These are phyloP conservation scores for Telopea speciosissima DNA, from an alignment of 177 flowering plant genomes.

Conservation along the genomic window DNA sequence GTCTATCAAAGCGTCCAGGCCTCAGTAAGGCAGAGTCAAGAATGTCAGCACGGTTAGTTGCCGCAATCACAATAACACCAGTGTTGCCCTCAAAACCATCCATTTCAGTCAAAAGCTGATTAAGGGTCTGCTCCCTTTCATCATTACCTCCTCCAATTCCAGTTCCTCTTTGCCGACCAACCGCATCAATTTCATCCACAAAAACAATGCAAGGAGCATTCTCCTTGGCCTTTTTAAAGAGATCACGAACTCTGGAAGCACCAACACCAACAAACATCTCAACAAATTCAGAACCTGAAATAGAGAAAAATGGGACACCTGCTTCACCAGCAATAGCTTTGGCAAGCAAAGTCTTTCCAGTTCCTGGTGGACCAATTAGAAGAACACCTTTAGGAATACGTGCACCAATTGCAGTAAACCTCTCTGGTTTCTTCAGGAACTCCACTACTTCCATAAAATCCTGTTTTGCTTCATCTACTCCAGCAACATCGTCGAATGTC, in stretches of 20 bases:
- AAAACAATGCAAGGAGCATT: slow-evolving; percentile 96
- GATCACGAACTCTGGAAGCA: slow-evolving; percentile 97
- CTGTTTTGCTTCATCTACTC: slow-evolving; percentile 97
- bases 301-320: slow-evolving; percentile 93
- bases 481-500: slow-evolving; percentile 98
- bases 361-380: slow-evolving; percentile 93
- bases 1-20: slow-evolving; percentile 95
- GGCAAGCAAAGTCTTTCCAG: slow-evolving; percentile 91
- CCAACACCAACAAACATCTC: slow-evolving; percentile 99
- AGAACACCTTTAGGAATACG: slow-evolving; percentile 98
- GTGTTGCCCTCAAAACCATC: slow-evolving; percentile 96
- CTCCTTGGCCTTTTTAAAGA: slow-evolving; percentile 94
- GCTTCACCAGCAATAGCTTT: slow-evolving; percentile 99
- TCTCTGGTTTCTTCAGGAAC: slow-evolving; percentile 94
- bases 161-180: slow-evolving; percentile 89
- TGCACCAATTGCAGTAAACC: slow-evolving; percentile 94
- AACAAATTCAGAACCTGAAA: slow-evolving; percentile 94
- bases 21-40: slow-evolving; percentile 91
- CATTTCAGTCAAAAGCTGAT: slow-evolving; percentile 97
- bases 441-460: slow-evolving; percentile 98
- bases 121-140: slow-evolving; percentile 94
- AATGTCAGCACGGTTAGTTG: slow-evolving; percentile 95
- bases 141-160: slow-evolving; percentile 99
- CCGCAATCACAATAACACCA: slow-evolving; percentile 88
- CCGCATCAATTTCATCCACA: slow-evolving; percentile 98